phyloP scores from a whole-genome alignment of 805 yeast species.

The Yamadazyma tumulicola region DNA sequence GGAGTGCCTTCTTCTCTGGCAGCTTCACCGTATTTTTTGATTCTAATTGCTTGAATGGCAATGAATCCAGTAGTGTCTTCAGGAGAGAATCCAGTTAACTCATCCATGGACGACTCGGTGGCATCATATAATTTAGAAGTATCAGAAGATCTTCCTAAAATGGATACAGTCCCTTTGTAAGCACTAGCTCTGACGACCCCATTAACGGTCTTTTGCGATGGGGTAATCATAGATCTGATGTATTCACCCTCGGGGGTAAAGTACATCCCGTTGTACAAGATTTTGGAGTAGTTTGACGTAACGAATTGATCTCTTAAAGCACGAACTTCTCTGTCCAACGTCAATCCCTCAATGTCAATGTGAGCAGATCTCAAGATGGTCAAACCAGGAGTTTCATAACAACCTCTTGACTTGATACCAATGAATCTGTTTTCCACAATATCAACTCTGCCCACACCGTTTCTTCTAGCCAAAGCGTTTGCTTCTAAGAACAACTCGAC shows the following conservation, averaged over 20 bases:
- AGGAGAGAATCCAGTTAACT: conserved; percentile 95
- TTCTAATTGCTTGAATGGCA: conserved; percentile 96
- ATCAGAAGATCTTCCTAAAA: conserved; percentile 91
- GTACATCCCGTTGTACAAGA: conserved; percentile 95
- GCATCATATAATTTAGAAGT: conserved; percentile 97
- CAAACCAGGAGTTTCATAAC: conserved; percentile 99
- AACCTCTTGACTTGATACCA: conserved; percentile 98
- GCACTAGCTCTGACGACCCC: conserved; percentile 93
- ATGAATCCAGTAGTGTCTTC: conserved; percentile 97
- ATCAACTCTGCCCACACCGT: conserved; percentile 99
- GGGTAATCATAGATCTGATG: conserved; percentile 87
- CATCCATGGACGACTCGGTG: conserved; percentile 98
- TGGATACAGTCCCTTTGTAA: conserved; percentile 83
- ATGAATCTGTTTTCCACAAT: conserved; percentile 98
- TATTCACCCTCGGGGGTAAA: conserved; percentile 98
- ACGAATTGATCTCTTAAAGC: conserved; percentile 95
- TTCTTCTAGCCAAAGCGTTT: conserved; percentile 94
- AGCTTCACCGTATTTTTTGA: conserved; percentile 96
- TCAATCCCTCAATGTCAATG: conserved; percentile 94
- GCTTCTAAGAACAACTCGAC: conserved; percentile 91
- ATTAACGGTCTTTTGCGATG: conserved; percentile 92
- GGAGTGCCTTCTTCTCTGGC: conserved; percentile 74
- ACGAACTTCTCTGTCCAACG: conserved; percentile 96
- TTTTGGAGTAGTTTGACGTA: conserved; percentile 84
- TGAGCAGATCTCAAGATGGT: conserved; percentile 92